Percentiles rank a stretch among this genome's conserved stretches.
Evolutionary conservation across 345 rosid species (phyloP).

Genomic region (Brassica cretica): DNA sequence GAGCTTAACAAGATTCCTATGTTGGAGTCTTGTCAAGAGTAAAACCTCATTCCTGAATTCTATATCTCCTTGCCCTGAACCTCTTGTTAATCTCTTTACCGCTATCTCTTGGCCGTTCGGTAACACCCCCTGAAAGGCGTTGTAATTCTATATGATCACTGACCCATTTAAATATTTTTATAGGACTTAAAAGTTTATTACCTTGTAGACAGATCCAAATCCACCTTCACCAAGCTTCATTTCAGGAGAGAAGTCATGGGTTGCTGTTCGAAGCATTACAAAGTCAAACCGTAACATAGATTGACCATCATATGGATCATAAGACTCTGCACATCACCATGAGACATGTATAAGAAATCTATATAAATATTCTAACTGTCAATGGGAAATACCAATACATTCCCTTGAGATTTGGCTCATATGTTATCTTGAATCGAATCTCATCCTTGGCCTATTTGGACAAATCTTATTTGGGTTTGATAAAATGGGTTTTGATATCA

Average conservation of each 20-base stretch:
- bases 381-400: neutral
- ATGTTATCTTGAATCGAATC: neutral
- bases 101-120: neutral
- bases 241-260: conserved; percentile 1
- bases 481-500: neutral
- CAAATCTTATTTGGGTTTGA: neutral
- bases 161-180: neutral
- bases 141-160: neutral
- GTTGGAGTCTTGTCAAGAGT: conserved; percentile 11
- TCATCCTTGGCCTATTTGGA: neutral
- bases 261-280: neutral
- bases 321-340: conserved; percentile 4
- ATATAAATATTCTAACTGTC: neutral
- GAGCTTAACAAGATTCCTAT: conserved; percentile 1
- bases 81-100: conserved; percentile 5
- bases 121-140: conserved; percentile 1
- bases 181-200: neutral
- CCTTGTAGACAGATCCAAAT: conserved; percentile 14
- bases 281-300: neutral
- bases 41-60: conserved; percentile 1
- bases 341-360: neutral
- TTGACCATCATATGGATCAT: neutral
- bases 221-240: conserved; percentile 3
- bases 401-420: neutral
- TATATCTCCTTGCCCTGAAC: neutral